Evolutionary conservation across 805 yeast species (phyloP).

Genomic region (Candida tammaniensis): DNA sequence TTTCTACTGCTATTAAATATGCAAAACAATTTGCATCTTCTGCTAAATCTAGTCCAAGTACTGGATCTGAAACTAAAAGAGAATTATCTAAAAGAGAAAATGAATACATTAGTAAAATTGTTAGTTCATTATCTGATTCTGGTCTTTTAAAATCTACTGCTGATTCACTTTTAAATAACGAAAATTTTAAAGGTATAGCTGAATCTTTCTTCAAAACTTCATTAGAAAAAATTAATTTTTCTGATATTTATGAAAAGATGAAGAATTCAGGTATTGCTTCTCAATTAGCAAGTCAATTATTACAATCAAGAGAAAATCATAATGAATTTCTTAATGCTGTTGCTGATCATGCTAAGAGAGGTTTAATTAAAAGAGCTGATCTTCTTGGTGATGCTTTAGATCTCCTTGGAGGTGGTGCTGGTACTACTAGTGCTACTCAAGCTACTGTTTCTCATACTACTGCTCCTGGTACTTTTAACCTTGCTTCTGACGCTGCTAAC

Average conservation of each 20-base stretch:
- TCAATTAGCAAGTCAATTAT: slow-evolving; percentile 9
- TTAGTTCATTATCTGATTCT: slow-evolving; percentile 20
- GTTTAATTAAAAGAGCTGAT: slow-evolving; percentile 10
- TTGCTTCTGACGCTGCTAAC: slow-evolving; percentile 1
- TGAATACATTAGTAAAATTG: slow-evolving; percentile 18
- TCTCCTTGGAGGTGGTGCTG: slow-evolving; percentile 3
- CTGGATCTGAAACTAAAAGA: slow-evolving; percentile 4
- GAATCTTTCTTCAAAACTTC: slow-evolving; percentile 18
- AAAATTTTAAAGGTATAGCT: slow-evolving; percentile 17
- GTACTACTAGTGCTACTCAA: slow-evolving; percentile 1
- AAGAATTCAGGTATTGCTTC: slow-evolving; percentile 24
- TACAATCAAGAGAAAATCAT: slow-evolving; percentile 13
- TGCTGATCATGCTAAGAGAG: slow-evolving; percentile 14
- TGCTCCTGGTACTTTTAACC: background rate
- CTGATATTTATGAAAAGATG: slow-evolving; percentile 19
- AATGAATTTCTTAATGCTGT: slow-evolving; percentile 14
- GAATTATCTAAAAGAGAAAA: slow-evolving; percentile 11
- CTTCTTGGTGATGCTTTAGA: slow-evolving; percentile 1
- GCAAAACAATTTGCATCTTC: slow-evolving; percentile 17
- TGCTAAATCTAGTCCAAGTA: slow-evolving; percentile 1
- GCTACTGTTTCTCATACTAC: background rate
- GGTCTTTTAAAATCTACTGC: slow-evolving; percentile 22
- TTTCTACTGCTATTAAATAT: slow-evolving; percentile 12
- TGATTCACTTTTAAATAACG: slow-evolving; percentile 21
- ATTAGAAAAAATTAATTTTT: slow-evolving; percentile 21